phyloP scores from a whole-genome alignment of 768 basidiomycete species.

The Lactarius indigo region DNA sequence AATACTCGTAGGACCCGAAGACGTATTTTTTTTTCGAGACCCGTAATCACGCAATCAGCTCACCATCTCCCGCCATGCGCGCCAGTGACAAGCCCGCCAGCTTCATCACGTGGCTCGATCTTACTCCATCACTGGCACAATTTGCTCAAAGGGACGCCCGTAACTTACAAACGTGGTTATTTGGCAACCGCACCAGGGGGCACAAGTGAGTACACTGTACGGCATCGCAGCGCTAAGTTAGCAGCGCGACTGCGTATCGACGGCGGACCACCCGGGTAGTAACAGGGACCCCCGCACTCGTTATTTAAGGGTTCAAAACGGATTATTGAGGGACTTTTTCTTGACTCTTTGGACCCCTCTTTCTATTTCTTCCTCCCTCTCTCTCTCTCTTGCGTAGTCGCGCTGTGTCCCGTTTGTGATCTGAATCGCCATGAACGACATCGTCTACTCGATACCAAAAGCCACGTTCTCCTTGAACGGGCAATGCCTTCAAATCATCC shows the following conservation, averaged over 20 bases:
- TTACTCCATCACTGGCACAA: background rate
- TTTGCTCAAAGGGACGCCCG: background rate
- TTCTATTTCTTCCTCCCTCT: background rate
- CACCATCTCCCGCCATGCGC: background rate
- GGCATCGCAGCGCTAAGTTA: background rate
- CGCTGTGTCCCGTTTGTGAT: background rate
- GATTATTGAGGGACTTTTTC: background rate
- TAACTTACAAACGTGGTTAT: background rate
- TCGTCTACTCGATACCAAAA: slow-evolving; percentile 10
- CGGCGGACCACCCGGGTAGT: background rate
- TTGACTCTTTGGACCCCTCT: background rate
- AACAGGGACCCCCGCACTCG: background rate
- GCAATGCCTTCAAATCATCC: slow-evolving; percentile 10
- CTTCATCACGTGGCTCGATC: background rate
- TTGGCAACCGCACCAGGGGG: background rate
- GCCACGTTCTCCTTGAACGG: slow-evolving; percentile 8
- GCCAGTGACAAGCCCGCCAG: too few species aligned
- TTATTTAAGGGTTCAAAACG: background rate
- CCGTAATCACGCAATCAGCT: background rate
- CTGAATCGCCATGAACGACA: slow-evolving; percentile 8
- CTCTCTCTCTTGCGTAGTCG: background rate
- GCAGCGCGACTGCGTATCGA: background rate
- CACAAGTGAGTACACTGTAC: background rate
- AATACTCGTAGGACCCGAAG: background rate
- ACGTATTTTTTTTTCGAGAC: background rate